These are phyloP conservation scores for Lactarius hatsudake DNA, from an alignment of 768 basidiomycete species.

Conservation along the genomic window DNA sequence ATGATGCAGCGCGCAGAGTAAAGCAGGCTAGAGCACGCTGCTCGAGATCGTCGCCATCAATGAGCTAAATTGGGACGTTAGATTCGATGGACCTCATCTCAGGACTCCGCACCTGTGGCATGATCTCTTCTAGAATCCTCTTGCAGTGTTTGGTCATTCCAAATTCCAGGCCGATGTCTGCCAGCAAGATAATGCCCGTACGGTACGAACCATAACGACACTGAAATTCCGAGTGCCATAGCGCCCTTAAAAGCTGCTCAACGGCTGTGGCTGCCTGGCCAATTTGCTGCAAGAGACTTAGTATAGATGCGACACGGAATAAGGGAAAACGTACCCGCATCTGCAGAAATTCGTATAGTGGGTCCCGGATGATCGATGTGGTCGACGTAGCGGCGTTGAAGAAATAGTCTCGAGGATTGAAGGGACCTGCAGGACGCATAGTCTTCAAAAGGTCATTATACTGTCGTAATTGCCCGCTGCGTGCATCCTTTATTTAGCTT, in stretches of 20 bases:
- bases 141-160: constrained; percentile 66
- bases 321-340: constrained; percentile 35
- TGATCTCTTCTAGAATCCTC: constrained; percentile 68
- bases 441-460: constrained; percentile 65
- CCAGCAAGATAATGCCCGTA: constrained; percentile 65
- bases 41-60: constrained; percentile 70
- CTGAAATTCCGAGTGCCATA: constrained; percentile 82
- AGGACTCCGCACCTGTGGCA: constrained; percentile 63
- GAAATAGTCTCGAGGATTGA: constrained; percentile 55
- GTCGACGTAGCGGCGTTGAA: constrained; percentile 39
- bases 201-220: constrained; percentile 66
- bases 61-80: constrained; percentile 44
- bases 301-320: neutral
- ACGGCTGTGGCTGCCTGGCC: constrained; percentile 62
- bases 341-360: constrained; percentile 44
- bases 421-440: constrained; percentile 54
- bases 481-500: constrained; percentile 9
- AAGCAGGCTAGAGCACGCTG: constrained; percentile 74
- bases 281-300: constrained; percentile 44
- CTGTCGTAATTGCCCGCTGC: constrained; percentile 62
- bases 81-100: neutral
- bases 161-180: constrained; percentile 76
- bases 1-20: constrained; percentile 71
- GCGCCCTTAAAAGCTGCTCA: constrained; percentile 62
- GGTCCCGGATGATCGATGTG: constrained; percentile 41